Conservation (phyloP, 2,329 filamentous ascomycete genomes). For the Aspergillus viridinutans region DNA sequence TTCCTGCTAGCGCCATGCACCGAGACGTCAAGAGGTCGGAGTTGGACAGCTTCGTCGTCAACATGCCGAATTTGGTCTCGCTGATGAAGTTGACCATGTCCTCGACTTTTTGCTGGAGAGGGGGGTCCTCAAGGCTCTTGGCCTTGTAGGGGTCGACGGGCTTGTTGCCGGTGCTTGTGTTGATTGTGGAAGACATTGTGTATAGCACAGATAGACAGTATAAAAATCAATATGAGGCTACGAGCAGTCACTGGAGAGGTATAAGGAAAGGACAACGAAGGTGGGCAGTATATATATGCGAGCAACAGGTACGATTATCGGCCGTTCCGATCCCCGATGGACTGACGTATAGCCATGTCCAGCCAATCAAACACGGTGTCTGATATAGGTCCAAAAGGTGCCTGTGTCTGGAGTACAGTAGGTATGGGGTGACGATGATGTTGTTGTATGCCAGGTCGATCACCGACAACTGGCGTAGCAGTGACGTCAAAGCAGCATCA, state of each 20-base stretch:
- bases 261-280: background rate
- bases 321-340: background rate
- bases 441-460: background rate
- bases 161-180: conserved; percentile 59
- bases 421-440: background rate
- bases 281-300: background rate
- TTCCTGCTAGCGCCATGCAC: conserved; percentile 79
- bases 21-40: conserved; percentile 69
- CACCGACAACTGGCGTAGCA: conserved; percentile 6
- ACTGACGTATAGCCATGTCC: background rate
- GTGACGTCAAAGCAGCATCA: conserved; percentile 9
- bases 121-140: conserved; percentile 67
- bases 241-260: background rate
- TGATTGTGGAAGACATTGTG: conserved; percentile 42
- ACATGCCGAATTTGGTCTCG: conserved; percentile 77
- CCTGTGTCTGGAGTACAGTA: background rate
- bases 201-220: background rate
- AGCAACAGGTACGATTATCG: background rate
- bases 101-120: conserved; percentile 70
- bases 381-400: background rate
- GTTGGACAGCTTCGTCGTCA: conserved; percentile 67
- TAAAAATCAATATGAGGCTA: background rate
- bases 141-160: conserved; percentile 75
- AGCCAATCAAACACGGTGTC: background rate
- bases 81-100: conserved; percentile 68